phyloP scores from a whole-genome alignment of 2,329 filamentous ascomycete species.

The Cytospora piceicola region DNA sequence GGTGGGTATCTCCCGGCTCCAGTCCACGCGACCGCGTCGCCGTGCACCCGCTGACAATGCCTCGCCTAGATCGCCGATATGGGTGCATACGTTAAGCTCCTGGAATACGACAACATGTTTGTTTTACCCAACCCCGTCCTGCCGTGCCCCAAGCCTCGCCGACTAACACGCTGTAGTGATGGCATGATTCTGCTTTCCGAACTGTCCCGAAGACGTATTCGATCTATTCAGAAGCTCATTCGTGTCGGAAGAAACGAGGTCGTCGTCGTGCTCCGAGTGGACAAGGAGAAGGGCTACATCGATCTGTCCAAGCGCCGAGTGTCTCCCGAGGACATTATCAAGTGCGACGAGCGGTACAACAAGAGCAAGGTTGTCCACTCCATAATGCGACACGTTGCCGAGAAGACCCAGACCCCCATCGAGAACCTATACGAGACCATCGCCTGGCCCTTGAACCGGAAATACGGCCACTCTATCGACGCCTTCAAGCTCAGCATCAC shows the following conservation, averaged over 20 bases:
- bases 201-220: slow-evolving; percentile 95
- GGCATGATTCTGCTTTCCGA: slow-evolving; percentile 99
- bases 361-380: slow-evolving; percentile 99
- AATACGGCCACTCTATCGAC: slow-evolving; percentile 94
- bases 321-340: slow-evolving; percentile 94
- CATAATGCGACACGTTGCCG: slow-evolving; percentile 93
- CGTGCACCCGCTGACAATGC: slow-evolving; percentile 28
- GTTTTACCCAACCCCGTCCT: neutral
- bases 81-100: slow-evolving; percentile 98
- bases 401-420: slow-evolving; percentile 94
- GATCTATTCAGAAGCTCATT: slow-evolving; percentile 98
- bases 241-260: slow-evolving; percentile 98
- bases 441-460: slow-evolving; percentile 96
- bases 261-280: slow-evolving; percentile 95
- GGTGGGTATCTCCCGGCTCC: slow-evolving; percentile 53
- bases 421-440: slow-evolving; percentile 93
- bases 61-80: slow-evolving; percentile 87
- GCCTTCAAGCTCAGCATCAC: slow-evolving; percentile 99
- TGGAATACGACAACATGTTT: slow-evolving; percentile 96
- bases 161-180: slow-evolving; percentile 52
- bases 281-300: slow-evolving; percentile 99
- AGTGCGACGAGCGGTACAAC: slow-evolving; percentile 99
- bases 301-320: slow-evolving; percentile 98
- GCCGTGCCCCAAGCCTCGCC: neutral
- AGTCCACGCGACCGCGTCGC: slow-evolving; percentile 1